Base-by-base conservation (phyloP, 2,329 filamentous ascomycete species). In the Madurella mycetomatis region DNA sequence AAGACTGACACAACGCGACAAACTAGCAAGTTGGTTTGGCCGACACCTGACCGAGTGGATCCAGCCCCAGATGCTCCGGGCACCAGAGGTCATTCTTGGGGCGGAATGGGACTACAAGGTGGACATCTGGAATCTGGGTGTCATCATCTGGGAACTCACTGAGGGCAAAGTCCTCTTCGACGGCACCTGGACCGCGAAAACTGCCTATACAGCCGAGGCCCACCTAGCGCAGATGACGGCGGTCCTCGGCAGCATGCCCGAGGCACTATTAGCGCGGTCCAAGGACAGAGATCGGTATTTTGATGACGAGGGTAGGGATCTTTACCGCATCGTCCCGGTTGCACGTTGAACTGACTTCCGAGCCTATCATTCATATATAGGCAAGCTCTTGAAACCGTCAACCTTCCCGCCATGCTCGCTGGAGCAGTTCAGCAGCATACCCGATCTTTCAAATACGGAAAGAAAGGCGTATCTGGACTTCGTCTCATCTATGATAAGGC, bases 21-120 rank as follows among this genome's bases (percentile, higher is more conserved):
- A 25, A 25, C 31, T 40, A 54, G 51, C 55, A 52, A 54, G 48
- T 17, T 54, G 48, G 51, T 17, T 51, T 12, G 17, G 49, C 41
- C 41, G 47, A 9, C 47, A 57, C n/a, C 30, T 54, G n/a, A 49
- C 51, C 8, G 48, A 55, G 11, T 52, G 49, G 45, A 53, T 55
- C 42, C 52, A 57, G 30, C 49, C 41, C 13, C 52, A 52, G 30
- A 55, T 54, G 49, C 51, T 57, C 11, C 52, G 49, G 17, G 55
- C 52, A n/a, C 52, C 55, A 17, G 55, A 55, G 47, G 52, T 55
- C 5, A 53, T 57, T 4, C 55, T 54, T 13, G 49, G 49, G 8
- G 55, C 52, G n/a, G 32, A 57, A 42, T 57, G 52, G 55, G 42
- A 57, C 46, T 34, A 25, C 31, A 55, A 57, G 37, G 49, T 57